phyloP scores from a whole-genome alignment of 768 basidiomycete species.

The Rubroboletus satanas region DNA sequence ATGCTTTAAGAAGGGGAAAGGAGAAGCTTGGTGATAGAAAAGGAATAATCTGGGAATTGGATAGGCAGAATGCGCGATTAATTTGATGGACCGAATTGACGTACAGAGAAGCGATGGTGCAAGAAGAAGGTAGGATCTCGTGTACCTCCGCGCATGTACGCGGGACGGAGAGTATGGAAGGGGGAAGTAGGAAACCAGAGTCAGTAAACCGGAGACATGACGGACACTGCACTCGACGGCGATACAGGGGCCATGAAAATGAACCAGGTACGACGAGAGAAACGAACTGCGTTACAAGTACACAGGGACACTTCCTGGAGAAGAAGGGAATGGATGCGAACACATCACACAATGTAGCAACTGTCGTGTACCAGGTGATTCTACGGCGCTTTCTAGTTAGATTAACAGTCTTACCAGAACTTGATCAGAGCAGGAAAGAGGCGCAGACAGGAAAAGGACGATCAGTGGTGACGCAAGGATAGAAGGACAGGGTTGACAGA shows the following conservation, averaged over 20 bases:
- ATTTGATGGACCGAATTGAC: slow-evolving; percentile 32
- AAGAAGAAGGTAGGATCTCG: slow-evolving; percentile 23
- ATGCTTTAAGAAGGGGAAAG: slow-evolving; percentile 31
- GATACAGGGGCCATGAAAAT: slow-evolving; percentile 13
- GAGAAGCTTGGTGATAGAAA: slow-evolving; percentile 33
- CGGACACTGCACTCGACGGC: slow-evolving; percentile 4
- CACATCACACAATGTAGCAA: slow-evolving; percentile 13
- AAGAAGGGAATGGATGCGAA: slow-evolving; percentile 1
- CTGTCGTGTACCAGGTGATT: slow-evolving; percentile 2
- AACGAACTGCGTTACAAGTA: slow-evolving; percentile 5
- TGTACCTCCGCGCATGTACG: slow-evolving; percentile 22
- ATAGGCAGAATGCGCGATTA: slow-evolving; percentile 30
- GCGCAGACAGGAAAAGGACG: not conserved
- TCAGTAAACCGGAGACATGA: slow-evolving; percentile 5
- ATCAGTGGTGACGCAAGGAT: slow-evolving; percentile 10
- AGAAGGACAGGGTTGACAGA: slow-evolving; percentile 15
- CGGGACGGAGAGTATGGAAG: slow-evolving; percentile 18
- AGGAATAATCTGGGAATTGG: slow-evolving; percentile 31
- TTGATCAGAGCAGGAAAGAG: not conserved
- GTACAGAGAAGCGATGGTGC: slow-evolving; percentile 33
- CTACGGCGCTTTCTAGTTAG: slow-evolving; percentile 5
- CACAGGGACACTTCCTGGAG: slow-evolving; percentile 1
- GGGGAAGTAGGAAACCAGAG: slow-evolving; percentile 17
- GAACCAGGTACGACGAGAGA: slow-evolving; percentile 2
- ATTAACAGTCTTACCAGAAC: slow-evolving; percentile 15